Percentiles rank a stretch among this genome's conserved stretches.
Evolutionary conservation across 495 filamentous ascomycete species (phyloP).

Genomic region (Penicillium bovifimosum): DNA sequence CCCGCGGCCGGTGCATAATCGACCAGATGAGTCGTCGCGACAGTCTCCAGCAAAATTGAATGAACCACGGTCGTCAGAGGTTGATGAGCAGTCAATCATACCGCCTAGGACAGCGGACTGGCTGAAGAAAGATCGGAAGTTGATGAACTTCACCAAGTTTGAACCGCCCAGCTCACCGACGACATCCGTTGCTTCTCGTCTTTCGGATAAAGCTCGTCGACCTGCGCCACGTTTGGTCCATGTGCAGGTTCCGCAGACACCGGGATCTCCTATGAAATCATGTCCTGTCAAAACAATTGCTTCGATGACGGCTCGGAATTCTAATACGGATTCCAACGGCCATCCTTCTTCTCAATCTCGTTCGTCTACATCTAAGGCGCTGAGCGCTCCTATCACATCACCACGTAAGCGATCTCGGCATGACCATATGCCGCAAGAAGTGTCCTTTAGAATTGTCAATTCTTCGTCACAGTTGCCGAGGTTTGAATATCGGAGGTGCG

Average conservation of each 20-base stretch:
- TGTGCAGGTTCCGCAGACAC: not conserved
- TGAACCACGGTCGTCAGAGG: not conserved
- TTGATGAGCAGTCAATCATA: conserved; percentile 3
- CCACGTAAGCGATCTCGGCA: not conserved
- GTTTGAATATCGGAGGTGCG: conserved; percentile 43
- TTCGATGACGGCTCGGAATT: not conserved
- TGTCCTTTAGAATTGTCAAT: conserved; percentile 31
- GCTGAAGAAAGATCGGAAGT: conserved; percentile 36
- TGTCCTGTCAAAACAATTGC: not conserved
- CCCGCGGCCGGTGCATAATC: not conserved
- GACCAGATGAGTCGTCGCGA: not conserved
- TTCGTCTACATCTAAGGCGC: not conserved
- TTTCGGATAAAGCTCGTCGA: conserved; percentile 11
- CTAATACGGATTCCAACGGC: not conserved
- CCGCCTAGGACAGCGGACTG: conserved; percentile 19
- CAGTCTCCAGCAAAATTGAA: conserved; percentile 2
- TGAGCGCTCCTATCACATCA: not conserved
- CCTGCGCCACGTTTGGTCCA: conserved; percentile 1
- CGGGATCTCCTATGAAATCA: conserved; percentile 1
- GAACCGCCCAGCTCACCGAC: conserved; percentile 42
- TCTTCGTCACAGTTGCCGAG: conserved; percentile 42
- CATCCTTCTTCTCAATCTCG: not conserved
- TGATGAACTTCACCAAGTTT: conserved; percentile 28
- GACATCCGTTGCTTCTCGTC: conserved; percentile 19
- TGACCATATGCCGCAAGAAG: not conserved